Conservation (phyloP, 768 basidiomycete species). For the Tricholoma flavovirens region DNA sequence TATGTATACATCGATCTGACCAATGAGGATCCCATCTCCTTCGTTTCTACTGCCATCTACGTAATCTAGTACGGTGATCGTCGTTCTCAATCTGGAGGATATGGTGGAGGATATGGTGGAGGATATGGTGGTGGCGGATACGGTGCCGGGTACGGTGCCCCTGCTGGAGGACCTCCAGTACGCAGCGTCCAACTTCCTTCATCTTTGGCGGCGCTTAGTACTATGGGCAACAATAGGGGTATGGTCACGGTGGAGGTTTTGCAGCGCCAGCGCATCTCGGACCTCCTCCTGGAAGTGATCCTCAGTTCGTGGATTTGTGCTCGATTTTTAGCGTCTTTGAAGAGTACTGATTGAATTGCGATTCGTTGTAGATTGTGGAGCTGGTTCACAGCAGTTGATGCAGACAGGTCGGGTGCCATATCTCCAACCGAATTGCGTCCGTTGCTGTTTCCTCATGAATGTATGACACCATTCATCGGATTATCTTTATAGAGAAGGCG, state of each 20-base stretch:
- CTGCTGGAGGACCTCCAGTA: slow-evolving; percentile 22
- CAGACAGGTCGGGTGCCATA: slow-evolving; percentile 64
- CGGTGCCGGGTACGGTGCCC: slow-evolving; percentile 16
- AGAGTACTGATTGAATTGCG: neutral
- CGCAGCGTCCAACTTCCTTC: neutral
- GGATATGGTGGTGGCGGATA: slow-evolving; percentile 21
- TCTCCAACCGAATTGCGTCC: slow-evolving; percentile 60
- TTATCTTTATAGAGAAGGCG: slow-evolving; percentile 32
- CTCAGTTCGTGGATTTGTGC: slow-evolving; percentile 47
- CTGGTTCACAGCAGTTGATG: slow-evolving; percentile 70
- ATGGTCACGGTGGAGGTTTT: slow-evolving; percentile 31
- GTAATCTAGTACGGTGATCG: slow-evolving; percentile 17
- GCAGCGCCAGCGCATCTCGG: slow-evolving; percentile 28
- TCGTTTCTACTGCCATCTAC: neutral
- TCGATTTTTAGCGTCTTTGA: neutral
- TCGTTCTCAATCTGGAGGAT: slow-evolving; percentile 9
- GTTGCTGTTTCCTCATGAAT: slow-evolving; percentile 21
- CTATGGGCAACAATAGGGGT: slow-evolving; percentile 20
- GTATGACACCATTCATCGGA: neutral
- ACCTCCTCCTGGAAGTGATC: slow-evolving; percentile 65
- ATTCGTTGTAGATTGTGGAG: slow-evolving; percentile 50
- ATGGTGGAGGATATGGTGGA: slow-evolving; percentile 12
- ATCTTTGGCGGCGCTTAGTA: neutral
- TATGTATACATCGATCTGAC: neutral
- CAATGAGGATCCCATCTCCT: neutral